Evolutionary conservation across 2,329 filamentous ascomycete genomes (phyloP), one percentile per base, ranked within the genome.

Genomic region (Fusarium sp.): DNA sequence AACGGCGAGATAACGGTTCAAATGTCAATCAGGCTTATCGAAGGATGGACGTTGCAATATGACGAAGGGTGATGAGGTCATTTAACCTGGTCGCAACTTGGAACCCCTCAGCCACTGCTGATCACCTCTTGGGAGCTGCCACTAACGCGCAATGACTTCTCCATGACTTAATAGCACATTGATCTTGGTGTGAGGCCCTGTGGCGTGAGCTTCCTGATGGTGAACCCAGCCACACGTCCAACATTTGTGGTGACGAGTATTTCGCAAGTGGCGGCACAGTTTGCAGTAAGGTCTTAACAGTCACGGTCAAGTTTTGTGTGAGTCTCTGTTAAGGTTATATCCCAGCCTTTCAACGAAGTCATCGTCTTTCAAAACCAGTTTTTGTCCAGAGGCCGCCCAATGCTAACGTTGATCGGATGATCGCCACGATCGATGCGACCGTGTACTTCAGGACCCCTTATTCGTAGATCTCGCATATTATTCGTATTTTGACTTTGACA

Each of bases 61-160:
- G 70, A 73, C 66, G 39, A 28, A 55, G 24, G 32, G 44, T 56
- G 55, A 73, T 73, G 70, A 73, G 55, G 56, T 73, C 70, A 73
- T 72, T 51, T 24, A 56, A 53, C 44, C 42, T 30, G 39, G 66
- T 66, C 50, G 48, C 45, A 70, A 39, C 66, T 59, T 70, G 67
- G 66, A 70, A 70, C 24, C 20, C 26, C 18, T 54, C 59, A 70
- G 58, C 59, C 70, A 69, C 70, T 20, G 55, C 51, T 53, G 66
- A 72, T 72, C 70, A 66, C 22, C 26, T 51, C 54, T 50, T 50
- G 57, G 38, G 42, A 72, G 28, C 47, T 44, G 26, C 69, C 63
- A 70, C 70, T 73, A 73, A 73, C 70, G 70, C 70, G 66, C 66
- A 48, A 73, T 73, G 70, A 73, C 56, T 66, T 6, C 20, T 14